These are phyloP conservation scores for Phytophthora cryptogea DNA, from an alignment of 352 stramenopile genomes.

Conservation along the genomic window DNA sequence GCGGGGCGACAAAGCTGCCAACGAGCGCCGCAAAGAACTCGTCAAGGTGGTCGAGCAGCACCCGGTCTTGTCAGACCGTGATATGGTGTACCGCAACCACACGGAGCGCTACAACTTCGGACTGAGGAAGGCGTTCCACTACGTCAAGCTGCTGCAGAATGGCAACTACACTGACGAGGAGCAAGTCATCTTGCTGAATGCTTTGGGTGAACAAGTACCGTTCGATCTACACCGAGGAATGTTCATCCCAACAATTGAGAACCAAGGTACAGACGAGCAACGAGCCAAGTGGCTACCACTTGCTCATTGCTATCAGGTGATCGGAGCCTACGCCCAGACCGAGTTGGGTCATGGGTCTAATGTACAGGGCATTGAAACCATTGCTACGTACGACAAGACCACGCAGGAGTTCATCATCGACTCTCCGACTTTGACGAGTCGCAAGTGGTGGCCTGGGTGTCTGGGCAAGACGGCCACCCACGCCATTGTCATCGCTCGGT, in stretches of 20 bases:
- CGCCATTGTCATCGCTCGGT: constrained; percentile 18
- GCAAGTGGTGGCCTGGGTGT: constrained; percentile 93
- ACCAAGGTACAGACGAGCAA: constrained; percentile 23
- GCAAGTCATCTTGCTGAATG: constrained; percentile 13
- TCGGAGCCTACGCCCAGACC: constrained; percentile 26
- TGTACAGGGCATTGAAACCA: constrained; percentile 22
- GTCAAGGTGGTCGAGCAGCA: constrained; percentile 18
- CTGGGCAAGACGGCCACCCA: constrained; percentile 27
- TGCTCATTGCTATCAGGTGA: constrained; percentile 8
- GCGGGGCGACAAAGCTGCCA: constrained; percentile 6
- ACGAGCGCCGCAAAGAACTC: constrained; percentile 16
- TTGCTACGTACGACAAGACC: constrained; percentile 57
- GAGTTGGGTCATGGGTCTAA: constrained; percentile 27
- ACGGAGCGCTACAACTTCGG: constrained; percentile 24
- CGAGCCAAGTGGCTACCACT: constrained; percentile 24
- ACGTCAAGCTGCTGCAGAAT: constrained; percentile 15
- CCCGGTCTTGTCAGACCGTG: constrained; percentile 21
- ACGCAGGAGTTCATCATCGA: constrained; percentile 93
- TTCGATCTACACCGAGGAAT: constrained; percentile 24
- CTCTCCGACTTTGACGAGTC: constrained; percentile 91
- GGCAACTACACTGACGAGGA: constrained; percentile 5
- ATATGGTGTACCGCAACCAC: constrained; percentile 30
- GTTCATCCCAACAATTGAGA: constrained; percentile 30
- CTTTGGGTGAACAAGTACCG: constrained; percentile 10
- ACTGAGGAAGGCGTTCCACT: constrained; percentile 25